Conservation (phyloP, 495 filamentous ascomycete genomes). For the Penicillium odoratum region DNA sequence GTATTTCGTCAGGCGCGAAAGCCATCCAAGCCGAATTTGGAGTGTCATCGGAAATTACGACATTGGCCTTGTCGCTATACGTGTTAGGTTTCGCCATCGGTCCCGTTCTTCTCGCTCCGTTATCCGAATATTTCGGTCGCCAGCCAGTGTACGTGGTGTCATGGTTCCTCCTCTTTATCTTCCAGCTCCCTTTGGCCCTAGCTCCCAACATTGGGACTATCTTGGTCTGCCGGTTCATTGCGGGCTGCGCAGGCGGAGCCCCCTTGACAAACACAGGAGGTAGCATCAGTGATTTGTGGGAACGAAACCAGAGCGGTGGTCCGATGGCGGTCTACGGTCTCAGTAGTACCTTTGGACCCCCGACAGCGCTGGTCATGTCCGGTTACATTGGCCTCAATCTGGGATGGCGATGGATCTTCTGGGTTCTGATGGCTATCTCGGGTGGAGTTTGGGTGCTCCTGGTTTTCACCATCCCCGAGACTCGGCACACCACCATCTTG, state of each 20-base stretch:
- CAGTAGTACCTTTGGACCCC: constrained; percentile 42
- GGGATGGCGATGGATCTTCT: constrained; percentile 45
- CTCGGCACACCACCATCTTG: constrained; percentile 50
- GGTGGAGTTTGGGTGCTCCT: constrained; percentile 44
- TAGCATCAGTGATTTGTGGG: constrained; percentile 41
- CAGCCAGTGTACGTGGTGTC: constrained; percentile 55
- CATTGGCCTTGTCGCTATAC: constrained; percentile 53
- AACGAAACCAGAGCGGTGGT: constrained; percentile 53
- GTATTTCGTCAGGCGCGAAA: constrained; percentile 41
- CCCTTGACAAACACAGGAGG: constrained; percentile 51
- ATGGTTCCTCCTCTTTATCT: constrained; percentile 60
- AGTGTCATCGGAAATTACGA: constrained; percentile 44
- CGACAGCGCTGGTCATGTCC: constrained; percentile 43
- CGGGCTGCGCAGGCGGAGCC: constrained; percentile 54
- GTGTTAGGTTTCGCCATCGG: constrained; percentile 54
- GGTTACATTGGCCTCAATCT: constrained; percentile 41
- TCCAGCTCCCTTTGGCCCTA: constrained; percentile 59
- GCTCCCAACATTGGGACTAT: constrained; percentile 53
- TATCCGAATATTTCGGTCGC: constrained; percentile 66
- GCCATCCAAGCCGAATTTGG: constrained; percentile 41
- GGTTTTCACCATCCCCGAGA: constrained; percentile 43
- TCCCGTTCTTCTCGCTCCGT: constrained; percentile 59
- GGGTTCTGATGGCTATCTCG: constrained; percentile 48
- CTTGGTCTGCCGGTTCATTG: constrained; percentile 57
- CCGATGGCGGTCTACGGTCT: constrained; percentile 57